Percentiles rank a stretch among this genome's conserved stretches.
phyloP scores from a whole-genome alignment of 108 stramenopile genomes.

The Cyclotella baltica region DNA sequence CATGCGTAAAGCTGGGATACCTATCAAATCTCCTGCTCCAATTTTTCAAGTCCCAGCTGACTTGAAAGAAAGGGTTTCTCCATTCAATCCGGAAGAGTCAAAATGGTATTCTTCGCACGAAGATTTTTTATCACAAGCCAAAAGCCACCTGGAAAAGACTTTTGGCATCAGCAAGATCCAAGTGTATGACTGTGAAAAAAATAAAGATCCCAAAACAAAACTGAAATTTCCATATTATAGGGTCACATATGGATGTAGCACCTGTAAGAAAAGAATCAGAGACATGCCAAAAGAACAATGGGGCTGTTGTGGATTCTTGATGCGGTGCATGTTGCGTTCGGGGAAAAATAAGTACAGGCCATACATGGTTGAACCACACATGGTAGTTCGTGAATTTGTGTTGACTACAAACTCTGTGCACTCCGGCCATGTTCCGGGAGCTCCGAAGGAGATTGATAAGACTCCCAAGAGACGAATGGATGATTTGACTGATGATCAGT shows the following conservation, averaged over 20 bases:
- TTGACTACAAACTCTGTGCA: constrained; percentile 1
- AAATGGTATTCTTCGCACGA: constrained; percentile 4
- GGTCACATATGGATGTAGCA: neutral
- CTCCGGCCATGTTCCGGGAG: neutral
- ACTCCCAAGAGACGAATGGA: neutral
- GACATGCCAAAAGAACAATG: constrained; percentile 1
- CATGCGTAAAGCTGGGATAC: neutral
- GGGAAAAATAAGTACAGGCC: neutral
- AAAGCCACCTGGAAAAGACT: neutral
- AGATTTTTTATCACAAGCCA: neutral
- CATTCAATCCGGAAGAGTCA: neutral
- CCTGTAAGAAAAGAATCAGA: neutral
- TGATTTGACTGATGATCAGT: constrained; percentile 5
- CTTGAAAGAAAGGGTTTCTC: neutral
- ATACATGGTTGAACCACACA: neutral
- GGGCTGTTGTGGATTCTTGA: constrained; percentile 10
- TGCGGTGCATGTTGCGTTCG: neutral
- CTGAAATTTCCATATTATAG: neutral
- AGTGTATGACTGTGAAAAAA: neutral
- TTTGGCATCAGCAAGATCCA: neutral
- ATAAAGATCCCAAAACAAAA: neutral
- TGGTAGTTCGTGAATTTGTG: neutral
- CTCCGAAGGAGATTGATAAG: neutral
- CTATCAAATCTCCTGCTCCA: neutral
- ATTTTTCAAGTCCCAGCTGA: neutral